These are phyloP conservation scores for Henningerozyma blattae DNA, from an alignment of 805 yeast species.

Conservation along the genomic window DNA sequence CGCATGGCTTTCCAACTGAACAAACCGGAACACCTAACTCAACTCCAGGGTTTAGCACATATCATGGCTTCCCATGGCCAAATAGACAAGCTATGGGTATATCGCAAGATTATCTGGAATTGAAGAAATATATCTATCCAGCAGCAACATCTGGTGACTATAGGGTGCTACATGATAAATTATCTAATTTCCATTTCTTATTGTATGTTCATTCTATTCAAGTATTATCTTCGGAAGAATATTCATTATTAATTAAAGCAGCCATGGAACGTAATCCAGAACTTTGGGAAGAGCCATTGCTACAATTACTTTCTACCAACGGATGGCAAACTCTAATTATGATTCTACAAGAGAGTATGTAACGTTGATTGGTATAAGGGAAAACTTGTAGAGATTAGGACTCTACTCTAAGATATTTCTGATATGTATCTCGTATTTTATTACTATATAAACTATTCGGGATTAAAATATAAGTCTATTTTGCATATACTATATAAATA, in stretches of 20 bases:
- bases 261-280: constrained; percentile 36
- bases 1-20: constrained; percentile 62
- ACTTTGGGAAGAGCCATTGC: constrained; percentile 39
- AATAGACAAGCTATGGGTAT: constrained; percentile 69
- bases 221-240: constrained; percentile 46
- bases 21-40: constrained; percentile 10
- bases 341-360: constrained; percentile 28
- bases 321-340: constrained; percentile 79
- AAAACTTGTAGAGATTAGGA: neutral
- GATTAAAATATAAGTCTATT: no score
- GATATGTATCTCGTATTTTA: no score
- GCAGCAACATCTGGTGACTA: constrained; percentile 20
- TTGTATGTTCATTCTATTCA: constrained; percentile 44
- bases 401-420: no score
- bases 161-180: constrained; percentile 23
- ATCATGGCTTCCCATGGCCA: constrained; percentile 55
- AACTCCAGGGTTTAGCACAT: constrained; percentile 36
- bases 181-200: constrained; percentile 71
- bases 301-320: constrained; percentile 31
- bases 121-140: constrained; percentile 36
- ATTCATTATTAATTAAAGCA: constrained; percentile 34
- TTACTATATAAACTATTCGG: no score
- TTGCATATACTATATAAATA: no score
- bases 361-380: neutral
- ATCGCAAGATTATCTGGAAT: constrained; percentile 49